Conservation (phyloP, 1,284 basidiomycete species). For the Ustilago sp. region DNA sequence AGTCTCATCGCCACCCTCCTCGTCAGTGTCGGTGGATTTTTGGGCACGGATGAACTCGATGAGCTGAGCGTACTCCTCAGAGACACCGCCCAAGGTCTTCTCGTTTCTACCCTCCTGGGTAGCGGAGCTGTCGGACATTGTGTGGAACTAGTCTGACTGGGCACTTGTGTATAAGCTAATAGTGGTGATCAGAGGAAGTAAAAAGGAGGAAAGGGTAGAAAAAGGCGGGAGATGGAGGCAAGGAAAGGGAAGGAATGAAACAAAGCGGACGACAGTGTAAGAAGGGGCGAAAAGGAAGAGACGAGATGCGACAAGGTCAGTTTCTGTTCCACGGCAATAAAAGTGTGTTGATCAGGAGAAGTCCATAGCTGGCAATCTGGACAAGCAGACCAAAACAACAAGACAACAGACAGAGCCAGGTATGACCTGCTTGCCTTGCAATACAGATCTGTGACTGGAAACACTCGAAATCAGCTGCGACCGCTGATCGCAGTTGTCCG, state of each 20-base stretch:
- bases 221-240: neutral
- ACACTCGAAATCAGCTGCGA: neutral
- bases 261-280: neutral
- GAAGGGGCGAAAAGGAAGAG: neutral
- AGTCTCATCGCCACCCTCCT: constrained; percentile 59
- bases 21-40: constrained; percentile 53
- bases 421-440: neutral
- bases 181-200: neutral
- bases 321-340: neutral
- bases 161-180: constrained; percentile 10
- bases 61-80: constrained; percentile 66
- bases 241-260: neutral
- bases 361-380: neutral
- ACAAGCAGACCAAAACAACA: neutral
- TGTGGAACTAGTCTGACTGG: constrained; percentile 4
- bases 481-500: neutral
- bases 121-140: constrained; percentile 56
- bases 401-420: neutral
- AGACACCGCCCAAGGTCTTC: constrained; percentile 42
- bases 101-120: constrained; percentile 57
- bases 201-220: neutral
- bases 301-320: neutral
- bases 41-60: constrained; percentile 67
- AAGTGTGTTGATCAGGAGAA: neutral
- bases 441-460: neutral